Evolutionary conservation across 2,329 filamentous ascomycete genomes (phyloP).

Genomic region (Ceratocystiopsis minuta): DNA sequence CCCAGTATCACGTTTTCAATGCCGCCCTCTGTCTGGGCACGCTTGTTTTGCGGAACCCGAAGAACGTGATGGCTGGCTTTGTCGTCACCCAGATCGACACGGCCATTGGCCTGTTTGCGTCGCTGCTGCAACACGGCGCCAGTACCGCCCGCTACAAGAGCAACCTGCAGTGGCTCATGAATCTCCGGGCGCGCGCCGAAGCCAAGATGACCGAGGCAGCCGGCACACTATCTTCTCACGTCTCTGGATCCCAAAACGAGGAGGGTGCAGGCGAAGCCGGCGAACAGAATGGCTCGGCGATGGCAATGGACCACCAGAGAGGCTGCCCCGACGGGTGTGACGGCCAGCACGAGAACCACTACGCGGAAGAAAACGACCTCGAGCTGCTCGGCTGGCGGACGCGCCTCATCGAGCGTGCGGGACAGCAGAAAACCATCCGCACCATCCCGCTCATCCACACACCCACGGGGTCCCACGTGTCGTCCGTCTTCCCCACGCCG

Average conservation of each 20-base stretch:
- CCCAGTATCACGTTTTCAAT: conserved; percentile 3
- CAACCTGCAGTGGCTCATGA: conserved; percentile 3
- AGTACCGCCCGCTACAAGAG: conserved; percentile 2
- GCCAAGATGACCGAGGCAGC: not conserved
- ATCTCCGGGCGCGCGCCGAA: not conserved
- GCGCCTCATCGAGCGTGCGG: conserved; percentile 2
- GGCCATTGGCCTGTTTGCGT: conserved; percentile 3
- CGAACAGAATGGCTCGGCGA: too few relatives aligned
- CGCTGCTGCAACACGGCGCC: conserved; percentile 2
- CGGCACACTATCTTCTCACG: too few relatives aligned
- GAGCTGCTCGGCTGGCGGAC: conserved; percentile 5
- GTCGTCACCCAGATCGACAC: conserved; percentile 3
- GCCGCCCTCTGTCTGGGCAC: conserved; percentile 4
- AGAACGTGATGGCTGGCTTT: conserved; percentile 3
- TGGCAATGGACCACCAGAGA: too few relatives aligned
- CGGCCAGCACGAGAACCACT: too few relatives aligned
- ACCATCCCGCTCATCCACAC: too few relatives aligned
- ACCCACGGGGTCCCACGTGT: too few relatives aligned
- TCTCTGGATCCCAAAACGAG: too few relatives aligned
- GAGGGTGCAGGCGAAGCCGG: too few relatives aligned
- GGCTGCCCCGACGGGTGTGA: not conserved
- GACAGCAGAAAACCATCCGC: not conserved
- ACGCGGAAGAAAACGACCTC: not conserved
- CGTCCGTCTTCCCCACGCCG: too few relatives aligned
- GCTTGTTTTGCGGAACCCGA: conserved; percentile 2